These are phyloP conservation scores for Abrus precatorius DNA, from an alignment of 306 rosid genomes.

Conservation along the genomic window DNA sequence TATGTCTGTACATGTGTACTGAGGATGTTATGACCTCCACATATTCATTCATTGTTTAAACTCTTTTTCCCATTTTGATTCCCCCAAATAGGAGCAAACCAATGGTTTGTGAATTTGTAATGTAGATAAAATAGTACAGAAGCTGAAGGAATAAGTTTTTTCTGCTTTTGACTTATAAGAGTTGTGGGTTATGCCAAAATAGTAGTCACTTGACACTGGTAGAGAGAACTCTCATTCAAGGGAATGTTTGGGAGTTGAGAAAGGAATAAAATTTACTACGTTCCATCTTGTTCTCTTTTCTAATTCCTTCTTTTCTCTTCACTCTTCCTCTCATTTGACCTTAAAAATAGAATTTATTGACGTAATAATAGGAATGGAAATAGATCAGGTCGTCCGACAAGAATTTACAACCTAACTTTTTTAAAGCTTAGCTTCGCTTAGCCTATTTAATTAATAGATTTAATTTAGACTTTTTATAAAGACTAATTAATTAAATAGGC, in stretches of 20 bases:
- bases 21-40: constrained; percentile 5
- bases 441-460: too few species aligned
- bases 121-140: constrained; percentile 9
- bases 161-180: constrained; percentile 2
- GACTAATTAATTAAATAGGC: too few species aligned
- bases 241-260: not conserved
- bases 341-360: too few species aligned
- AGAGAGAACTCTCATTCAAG: not conserved
- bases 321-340: too few species aligned
- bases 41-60: constrained; percentile 36
- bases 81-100: constrained; percentile 2
- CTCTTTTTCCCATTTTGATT: not conserved
- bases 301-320: too few species aligned
- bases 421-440: too few species aligned
- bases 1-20: constrained; percentile 21
- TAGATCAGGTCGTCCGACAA: too few species aligned
- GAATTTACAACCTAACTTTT: too few species aligned
- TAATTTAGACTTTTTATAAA: too few species aligned
- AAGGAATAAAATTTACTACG: not conserved
- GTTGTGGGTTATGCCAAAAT: not conserved
- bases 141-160: constrained; percentile 19
- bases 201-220: not conserved
- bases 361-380: too few species aligned
- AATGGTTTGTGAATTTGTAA: constrained; percentile 34
- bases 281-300: not conserved